Evolutionary conservation across 768 basidiomycete genomes (phyloP).

Genomic region (Cystobasidiopsis lactophilus): DNA sequence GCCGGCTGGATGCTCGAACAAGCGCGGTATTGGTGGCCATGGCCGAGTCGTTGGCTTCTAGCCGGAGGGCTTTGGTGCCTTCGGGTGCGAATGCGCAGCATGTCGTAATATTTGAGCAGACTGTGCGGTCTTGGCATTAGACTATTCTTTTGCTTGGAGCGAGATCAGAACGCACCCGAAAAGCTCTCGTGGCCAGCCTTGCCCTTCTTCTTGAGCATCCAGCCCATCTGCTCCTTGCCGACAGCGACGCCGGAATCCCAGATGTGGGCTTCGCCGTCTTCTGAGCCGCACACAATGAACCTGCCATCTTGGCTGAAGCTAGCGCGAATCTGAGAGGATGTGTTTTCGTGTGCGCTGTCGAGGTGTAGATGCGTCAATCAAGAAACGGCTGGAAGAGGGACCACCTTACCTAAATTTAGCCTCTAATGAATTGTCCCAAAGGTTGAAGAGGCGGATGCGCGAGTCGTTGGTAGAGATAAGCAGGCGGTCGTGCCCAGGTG

Average conservation of each 20-base stretch:
- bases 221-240: background rate
- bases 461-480: conserved; percentile 21
- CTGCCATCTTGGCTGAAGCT: conserved; percentile 16
- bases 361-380: conserved; percentile 1
- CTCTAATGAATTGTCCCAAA: conserved; percentile 7
- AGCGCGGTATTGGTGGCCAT: too few species aligned
- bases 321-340: conserved; percentile 12
- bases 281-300: conserved; percentile 19
- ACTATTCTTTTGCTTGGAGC: background rate
- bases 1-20: too few species aligned
- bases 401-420: background rate
- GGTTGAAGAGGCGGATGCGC: conserved; percentile 18
- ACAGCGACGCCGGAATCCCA: conserved; percentile 7
- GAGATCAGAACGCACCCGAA: background rate
- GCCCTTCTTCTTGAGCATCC: background rate
- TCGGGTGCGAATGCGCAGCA: background rate
- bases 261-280: conserved; percentile 12
- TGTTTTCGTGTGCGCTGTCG: conserved; percentile 20
- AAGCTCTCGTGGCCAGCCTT: background rate
- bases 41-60: background rate
- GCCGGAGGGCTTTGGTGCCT: background rate
- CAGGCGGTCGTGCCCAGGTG: conserved; percentile 11
- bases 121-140: background rate
- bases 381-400: background rate
- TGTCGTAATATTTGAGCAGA: background rate